Evolutionary conservation across 305 asterid species (phyloP).

Genomic region (Salvia sclarea): DNA sequence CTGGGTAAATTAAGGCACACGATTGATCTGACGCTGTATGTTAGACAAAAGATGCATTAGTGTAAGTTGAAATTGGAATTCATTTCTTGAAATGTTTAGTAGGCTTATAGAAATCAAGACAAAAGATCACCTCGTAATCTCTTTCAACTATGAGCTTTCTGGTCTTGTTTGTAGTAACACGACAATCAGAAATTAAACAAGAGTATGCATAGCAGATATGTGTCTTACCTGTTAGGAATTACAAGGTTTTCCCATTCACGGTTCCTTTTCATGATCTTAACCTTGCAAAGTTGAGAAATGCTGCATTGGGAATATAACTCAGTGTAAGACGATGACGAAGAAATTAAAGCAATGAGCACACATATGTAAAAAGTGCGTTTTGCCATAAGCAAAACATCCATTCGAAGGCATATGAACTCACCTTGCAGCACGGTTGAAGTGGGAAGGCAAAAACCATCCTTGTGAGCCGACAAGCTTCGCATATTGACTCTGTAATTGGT

Average conservation of each 20-base stretch:
- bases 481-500: slow-evolving; percentile 55
- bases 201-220: slow-evolving; percentile 4
- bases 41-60: slow-evolving; percentile 18
- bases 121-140: neutral
- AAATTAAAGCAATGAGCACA: too few relatives aligned
- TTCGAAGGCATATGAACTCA: slow-evolving; percentile 34
- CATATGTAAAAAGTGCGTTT: too few relatives aligned
- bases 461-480: slow-evolving; percentile 76
- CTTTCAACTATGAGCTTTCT: too few relatives aligned
- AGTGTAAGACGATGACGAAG: slow-evolving; percentile 7
- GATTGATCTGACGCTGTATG: slow-evolving; percentile 76
- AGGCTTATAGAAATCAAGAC: too few relatives aligned
- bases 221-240: slow-evolving; percentile 67
- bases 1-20: slow-evolving; percentile 90
- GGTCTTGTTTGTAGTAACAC: neutral
- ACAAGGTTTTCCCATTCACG: slow-evolving; percentile 73
- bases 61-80: neutral
- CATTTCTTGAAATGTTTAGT: too few relatives aligned
- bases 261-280: slow-evolving; percentile 72
- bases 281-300: slow-evolving; percentile 77
- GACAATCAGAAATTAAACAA: neutral
- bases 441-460: slow-evolving; percentile 79
- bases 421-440: slow-evolving; percentile 65
- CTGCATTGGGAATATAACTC: slow-evolving; percentile 41
- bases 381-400: neutral